phyloP scores from a whole-genome alignment of 306 rosid genomes.

The Acmispon strigosus region DNA sequence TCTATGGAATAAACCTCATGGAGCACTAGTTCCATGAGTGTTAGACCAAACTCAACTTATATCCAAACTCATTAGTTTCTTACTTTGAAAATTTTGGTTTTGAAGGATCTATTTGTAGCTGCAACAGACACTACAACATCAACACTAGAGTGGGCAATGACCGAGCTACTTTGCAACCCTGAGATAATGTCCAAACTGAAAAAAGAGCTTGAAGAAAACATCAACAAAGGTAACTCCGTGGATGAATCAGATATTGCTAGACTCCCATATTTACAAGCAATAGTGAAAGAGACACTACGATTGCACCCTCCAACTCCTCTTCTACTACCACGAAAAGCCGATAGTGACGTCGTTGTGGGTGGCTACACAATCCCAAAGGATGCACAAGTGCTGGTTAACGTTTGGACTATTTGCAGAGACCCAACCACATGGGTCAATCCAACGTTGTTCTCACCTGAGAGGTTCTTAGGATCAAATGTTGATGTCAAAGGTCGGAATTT shows the following conservation, averaged over 20 bases:
- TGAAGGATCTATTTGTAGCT: slow-evolving; percentile 19
- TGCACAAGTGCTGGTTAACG: slow-evolving; percentile 13
- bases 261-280: slow-evolving; percentile 13
- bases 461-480: slow-evolving; percentile 12
- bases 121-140: slow-evolving; percentile 23
- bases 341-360: neutral
- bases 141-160: slow-evolving; percentile 24
- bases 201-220: neutral
- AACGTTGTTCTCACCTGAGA: slow-evolving; percentile 12
- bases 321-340: slow-evolving; percentile 20
- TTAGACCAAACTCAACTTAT: no score
- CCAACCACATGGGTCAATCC: slow-evolving; percentile 1
- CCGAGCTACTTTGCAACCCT: slow-evolving; percentile 1
- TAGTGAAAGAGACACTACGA: slow-evolving; percentile 8
- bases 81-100: neutral
- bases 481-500: slow-evolving; percentile 18
- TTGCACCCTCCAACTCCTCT: slow-evolving; percentile 23
- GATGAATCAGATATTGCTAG: neutral
- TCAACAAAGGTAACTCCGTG: neutral
- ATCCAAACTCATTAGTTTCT: neutral
- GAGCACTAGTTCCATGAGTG: no score
- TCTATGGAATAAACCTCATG: no score
- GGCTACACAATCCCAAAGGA: slow-evolving; percentile 18
- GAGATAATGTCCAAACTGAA: neutral
- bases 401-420: slow-evolving; percentile 23